phyloP scores from a whole-genome alignment of 345 rosid species.

The Acer campestre region DNA sequence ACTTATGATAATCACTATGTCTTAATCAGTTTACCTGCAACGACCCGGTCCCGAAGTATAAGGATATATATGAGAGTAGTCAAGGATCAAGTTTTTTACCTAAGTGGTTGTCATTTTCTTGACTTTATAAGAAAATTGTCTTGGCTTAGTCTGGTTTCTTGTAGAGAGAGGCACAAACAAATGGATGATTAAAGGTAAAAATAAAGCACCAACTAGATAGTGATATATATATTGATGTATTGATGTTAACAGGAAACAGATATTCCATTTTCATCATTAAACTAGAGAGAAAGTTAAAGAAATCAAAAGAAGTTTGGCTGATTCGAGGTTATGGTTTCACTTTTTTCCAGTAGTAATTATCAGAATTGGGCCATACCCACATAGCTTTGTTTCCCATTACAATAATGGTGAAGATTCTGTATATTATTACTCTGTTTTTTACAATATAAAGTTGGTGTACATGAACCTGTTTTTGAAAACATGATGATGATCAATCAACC shows the following conservation, averaged over 20 bases:
- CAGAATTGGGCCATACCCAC: slow-evolving; percentile 47
- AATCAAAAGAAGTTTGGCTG: slow-evolving; percentile 8
- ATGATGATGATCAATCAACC: slow-evolving; percentile 21
- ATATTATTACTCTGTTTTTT: slow-evolving; percentile 14
- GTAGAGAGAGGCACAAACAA: neutral
- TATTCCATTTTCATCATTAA: neutral
- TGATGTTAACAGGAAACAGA: slow-evolving; percentile 4
- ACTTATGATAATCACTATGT: neutral
- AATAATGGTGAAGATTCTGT: neutral
- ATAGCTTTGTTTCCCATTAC: slow-evolving; percentile 34
- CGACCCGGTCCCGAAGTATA: too few relatives aligned
- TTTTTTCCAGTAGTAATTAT: slow-evolving; percentile 21
- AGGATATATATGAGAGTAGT: neutral
- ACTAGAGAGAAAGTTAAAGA: slow-evolving; percentile 8
- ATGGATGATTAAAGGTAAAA: neutral
- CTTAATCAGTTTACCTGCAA: slow-evolving; percentile 8
- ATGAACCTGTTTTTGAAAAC: slow-evolving; percentile 22
- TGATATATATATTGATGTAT: neutral
- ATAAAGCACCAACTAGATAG: slow-evolving; percentile 7
- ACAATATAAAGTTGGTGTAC: slow-evolving; percentile 20
- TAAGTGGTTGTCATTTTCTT: neutral
- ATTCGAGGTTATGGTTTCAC: slow-evolving; percentile 2
- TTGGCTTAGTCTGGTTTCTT: neutral
- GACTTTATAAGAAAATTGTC: neutral
- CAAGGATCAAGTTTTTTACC: neutral